Base-by-base conservation (phyloP, 371 early-diverging fungal genomes). In the Mortierella sp. region DNA sequence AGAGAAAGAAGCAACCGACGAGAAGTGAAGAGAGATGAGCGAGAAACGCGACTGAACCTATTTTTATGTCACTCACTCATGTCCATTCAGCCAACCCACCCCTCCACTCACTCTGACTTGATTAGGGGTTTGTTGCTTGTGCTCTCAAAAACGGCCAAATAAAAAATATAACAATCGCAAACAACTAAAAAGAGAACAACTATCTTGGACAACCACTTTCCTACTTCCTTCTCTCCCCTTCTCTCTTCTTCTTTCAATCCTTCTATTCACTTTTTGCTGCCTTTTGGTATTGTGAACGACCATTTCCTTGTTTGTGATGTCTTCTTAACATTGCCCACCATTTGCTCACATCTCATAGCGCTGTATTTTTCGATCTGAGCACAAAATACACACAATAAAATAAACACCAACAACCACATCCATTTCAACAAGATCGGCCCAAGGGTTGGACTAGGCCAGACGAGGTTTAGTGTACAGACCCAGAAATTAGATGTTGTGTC, bases 1-100 rank as follows among this genome's bases (percentile, higher is more conserved):
- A 55, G 71, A 38, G 63, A 44, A 58, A 38, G 70, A 58, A 71
- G 77, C 77, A 49, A 75, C 49, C 29, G 63, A 46, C 24, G 32
- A 5, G 60, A 60, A 32, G 29, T 29, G 14, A 58, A 27, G 54
- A 54, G 16, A 21, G 56, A 16, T 60, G 35, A 60, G 60, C 5
- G 18, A 32, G 32, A 32, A 35, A 60, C 60, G 60, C 60, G 60
- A 60, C 60, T 12, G 27, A 60, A 32, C 60, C 60, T 60, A 60
- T 60, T 60, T 60, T 60, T 60, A 60, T 60, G 56, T 11, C n/a
- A 41, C 51, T 18, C 51, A 4, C 4, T 18, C 51, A 14, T 51
- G 21, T 51, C 51, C 21, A 51, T 21, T 51, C 18, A 48, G 8
- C 18, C 49, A 49, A 18, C 3, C 48, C 8, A 48, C 48, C 1